Percentiles rank a stretch among this genome's conserved stretches.
phyloP scores from a whole-genome alignment of 345 rosid genomes.

The Hibiscus trionum region DNA sequence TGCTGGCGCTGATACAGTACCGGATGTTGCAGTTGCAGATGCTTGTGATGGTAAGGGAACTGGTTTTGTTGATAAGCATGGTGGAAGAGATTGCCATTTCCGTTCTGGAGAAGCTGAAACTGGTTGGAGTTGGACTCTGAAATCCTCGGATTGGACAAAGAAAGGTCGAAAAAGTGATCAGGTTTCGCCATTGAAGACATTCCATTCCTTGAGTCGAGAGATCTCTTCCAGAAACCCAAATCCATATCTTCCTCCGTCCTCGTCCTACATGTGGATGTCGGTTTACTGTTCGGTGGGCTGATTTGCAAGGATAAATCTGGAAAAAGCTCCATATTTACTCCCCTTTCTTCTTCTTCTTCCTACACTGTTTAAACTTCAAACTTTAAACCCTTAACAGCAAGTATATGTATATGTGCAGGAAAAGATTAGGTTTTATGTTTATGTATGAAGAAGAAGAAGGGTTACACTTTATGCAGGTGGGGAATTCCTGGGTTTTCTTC shows the following conservation, averaged over 20 bases:
- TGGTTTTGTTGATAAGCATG: constrained; percentile 32
- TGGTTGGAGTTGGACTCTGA: constrained; percentile 32
- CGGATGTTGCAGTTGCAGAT: constrained; percentile 21
- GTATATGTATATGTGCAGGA: background rate
- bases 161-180: constrained; percentile 42
- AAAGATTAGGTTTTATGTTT: no score
- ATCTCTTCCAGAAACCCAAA: constrained; percentile 55
- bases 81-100: constrained; percentile 24
- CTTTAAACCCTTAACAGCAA: background rate
- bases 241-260: constrained; percentile 36
- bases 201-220: constrained; percentile 44
- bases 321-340: constrained; percentile 53
- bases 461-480: no score
- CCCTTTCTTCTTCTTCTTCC: background rate
- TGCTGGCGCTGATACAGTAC: constrained; percentile 34
- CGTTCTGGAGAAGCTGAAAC: constrained; percentile 25
- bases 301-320: constrained; percentile 69
- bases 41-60: constrained; percentile 23
- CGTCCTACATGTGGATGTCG: constrained; percentile 61
- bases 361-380: background rate
- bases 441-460: background rate
- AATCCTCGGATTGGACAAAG: constrained; percentile 53
- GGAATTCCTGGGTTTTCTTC: constrained; percentile 5
- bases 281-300: constrained; percentile 66
- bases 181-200: constrained; percentile 46